A percentile compares a stretch with the other conserved stretches of the same genome.
Conservation (phyloP, 345 rosid species). For the Hibiscus trionum region DNA sequence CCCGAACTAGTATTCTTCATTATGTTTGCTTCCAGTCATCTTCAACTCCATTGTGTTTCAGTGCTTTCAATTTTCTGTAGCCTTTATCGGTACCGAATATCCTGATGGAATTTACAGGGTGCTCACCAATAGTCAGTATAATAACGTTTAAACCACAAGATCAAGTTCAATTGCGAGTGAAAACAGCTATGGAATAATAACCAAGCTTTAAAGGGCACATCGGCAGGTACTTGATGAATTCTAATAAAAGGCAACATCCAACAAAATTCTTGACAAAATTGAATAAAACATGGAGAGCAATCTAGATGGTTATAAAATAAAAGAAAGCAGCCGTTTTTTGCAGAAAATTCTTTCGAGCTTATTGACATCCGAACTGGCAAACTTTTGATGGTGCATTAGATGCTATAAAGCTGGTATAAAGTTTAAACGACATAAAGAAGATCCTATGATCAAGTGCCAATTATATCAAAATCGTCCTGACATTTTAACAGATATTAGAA, state of each 20-base stretch:
- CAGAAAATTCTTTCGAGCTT: neutral
- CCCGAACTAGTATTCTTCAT: constrained; percentile 3
- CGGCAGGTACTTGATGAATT: neutral
- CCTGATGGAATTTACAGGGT: constrained; percentile 37
- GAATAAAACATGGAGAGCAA: neutral
- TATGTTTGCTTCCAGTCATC: constrained; percentile 30
- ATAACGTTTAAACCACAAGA: no score
- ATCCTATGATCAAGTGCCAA: neutral
- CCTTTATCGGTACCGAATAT: constrained; percentile 91
- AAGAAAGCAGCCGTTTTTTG: neutral
- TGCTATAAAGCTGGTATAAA: neutral
- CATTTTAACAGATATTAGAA: neutral
- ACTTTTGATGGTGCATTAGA: neutral
- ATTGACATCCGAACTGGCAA: neutral
- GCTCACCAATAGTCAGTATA: neutral
- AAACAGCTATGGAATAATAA: neutral
- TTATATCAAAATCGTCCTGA: neutral
- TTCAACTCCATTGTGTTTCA: constrained; percentile 43
- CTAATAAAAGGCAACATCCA: neutral
- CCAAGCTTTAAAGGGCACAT: neutral
- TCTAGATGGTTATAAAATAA: neutral
- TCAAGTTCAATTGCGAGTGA: no score
- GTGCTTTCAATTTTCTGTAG: constrained; percentile 71
- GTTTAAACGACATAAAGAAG: neutral
- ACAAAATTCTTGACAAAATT: neutral